These are phyloP conservation scores for Gonium pectorale DNA, from an alignment of 139 green algal species.

Conservation along the genomic window DNA sequence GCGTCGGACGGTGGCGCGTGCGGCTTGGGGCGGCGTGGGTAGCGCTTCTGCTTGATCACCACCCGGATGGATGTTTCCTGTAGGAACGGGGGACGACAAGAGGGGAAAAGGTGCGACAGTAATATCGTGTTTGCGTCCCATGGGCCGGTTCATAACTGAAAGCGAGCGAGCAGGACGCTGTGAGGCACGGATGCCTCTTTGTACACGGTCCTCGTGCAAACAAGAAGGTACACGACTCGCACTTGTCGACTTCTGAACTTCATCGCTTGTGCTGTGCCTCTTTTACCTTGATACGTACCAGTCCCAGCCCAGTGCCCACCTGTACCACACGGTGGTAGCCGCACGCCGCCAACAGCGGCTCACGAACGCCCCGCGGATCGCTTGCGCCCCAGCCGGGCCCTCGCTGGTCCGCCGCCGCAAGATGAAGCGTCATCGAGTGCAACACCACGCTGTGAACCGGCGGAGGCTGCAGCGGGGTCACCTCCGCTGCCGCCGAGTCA, in stretches of 20 bases:
- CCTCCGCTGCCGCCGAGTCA: no score
- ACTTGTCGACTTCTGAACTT: no score
- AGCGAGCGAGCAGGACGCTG: no score
- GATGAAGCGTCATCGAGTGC: conserved; percentile 61
- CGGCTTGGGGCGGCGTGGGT: not conserved
- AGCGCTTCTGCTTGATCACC: conserved; percentile 18
- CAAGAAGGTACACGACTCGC: no score
- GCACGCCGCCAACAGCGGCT: conserved; percentile 38
- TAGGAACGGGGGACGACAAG: not conserved
- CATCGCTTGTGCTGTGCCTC: no score
- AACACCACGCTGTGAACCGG: conserved; percentile 54
- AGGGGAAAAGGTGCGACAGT: not conserved
- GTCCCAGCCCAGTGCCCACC: not conserved
- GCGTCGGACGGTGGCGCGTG: not conserved
- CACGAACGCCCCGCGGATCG: conserved; percentile 22
- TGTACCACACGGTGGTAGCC: conserved; percentile 41
- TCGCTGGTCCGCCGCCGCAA: conserved; percentile 58
- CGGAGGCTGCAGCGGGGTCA: conserved; percentile 22
- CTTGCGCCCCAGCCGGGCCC: conserved; percentile 21
- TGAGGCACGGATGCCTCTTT: no score
- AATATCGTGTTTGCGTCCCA: no score
- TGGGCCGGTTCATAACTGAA: no score
- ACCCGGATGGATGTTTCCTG: conserved; percentile 60
- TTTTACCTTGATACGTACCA: no score
- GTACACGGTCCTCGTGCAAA: no score